phyloP scores from a whole-genome alignment of 306 rosid genomes.

The Macrotyloma uniflorum region DNA sequence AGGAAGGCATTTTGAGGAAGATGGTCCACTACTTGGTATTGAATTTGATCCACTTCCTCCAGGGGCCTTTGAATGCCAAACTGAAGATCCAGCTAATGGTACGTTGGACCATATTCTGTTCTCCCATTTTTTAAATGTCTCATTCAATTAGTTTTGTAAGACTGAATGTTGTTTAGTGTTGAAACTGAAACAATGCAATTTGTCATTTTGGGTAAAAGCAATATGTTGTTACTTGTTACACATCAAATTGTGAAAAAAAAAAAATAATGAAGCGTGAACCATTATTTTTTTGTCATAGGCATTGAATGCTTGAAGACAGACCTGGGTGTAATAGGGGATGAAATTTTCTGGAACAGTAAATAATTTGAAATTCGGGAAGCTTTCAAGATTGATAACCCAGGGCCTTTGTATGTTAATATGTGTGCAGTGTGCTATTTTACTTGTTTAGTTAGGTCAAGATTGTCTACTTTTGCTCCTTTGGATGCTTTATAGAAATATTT shows the following conservation, averaged over 20 bases:
- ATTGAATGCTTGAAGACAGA: constrained; percentile 15
- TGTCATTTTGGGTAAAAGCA: neutral
- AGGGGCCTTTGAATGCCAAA: constrained; percentile 82
- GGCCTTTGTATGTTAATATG: constrained; percentile 3
- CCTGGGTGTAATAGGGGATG: constrained; percentile 7
- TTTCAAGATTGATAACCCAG: constrained; percentile 12
- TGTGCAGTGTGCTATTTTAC: neutral
- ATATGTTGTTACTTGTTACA: neutral
- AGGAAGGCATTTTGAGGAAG: constrained; percentile 72
- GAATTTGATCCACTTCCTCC: constrained; percentile 94
- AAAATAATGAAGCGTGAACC: neutral
- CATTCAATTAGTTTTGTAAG: constrained; percentile 28
- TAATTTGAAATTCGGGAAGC: constrained; percentile 13
- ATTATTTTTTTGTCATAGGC: constrained; percentile 12
- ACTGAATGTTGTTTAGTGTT: constrained; percentile 3
- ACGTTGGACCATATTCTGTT: constrained; percentile 31
- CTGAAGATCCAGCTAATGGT: constrained; percentile 69
- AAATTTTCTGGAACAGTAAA: constrained; percentile 14
- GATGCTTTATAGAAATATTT: constrained; percentile 7
- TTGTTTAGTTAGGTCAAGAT: constrained; percentile 25
- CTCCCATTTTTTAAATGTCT: neutral
- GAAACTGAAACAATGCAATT: constrained; percentile 1
- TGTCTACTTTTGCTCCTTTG: neutral
- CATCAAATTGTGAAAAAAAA: constrained; percentile 5
- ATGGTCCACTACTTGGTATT: constrained; percentile 88